These are phyloP conservation scores for Aspergillus costaricaensis DNA, from an alignment of 2,329 filamentous ascomycete species.

Conservation along the genomic window DNA sequence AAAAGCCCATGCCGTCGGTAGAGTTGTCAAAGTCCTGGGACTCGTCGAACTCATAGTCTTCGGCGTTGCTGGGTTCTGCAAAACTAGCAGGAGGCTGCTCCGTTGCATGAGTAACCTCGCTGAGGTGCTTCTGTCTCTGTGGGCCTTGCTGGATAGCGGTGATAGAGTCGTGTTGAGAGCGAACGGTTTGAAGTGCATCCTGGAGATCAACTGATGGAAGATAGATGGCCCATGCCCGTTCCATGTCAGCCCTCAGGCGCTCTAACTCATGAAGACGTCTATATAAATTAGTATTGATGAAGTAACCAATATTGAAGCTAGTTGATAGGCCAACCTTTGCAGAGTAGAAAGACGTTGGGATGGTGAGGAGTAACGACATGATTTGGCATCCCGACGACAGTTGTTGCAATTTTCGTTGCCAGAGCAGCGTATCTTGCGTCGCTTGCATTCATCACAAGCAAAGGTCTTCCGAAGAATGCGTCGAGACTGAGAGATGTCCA, in stretches of 20 bases:
- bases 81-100: conserved; percentile 20
- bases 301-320: neutral
- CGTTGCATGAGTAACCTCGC: conserved; percentile 19
- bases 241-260: conserved; percentile 15
- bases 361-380: conserved; percentile 22
- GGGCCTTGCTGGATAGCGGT: conserved; percentile 2
- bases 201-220: conserved; percentile 21
- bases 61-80: conserved; percentile 22
- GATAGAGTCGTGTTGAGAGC: conserved; percentile 3
- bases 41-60: conserved; percentile 25
- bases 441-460: conserved; percentile 24
- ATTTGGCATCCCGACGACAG: conserved; percentile 19
- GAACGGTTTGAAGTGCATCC: conserved; percentile 16
- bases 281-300: neutral
- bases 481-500: conserved; percentile 7
- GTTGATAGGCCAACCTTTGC: conserved; percentile 12
- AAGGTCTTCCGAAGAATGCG: conserved; percentile 22
- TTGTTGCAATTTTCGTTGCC: conserved; percentile 22
- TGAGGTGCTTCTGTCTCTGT: conserved; percentile 12
- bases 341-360: conserved; percentile 19
- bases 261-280: conserved; percentile 22
- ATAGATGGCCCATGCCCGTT: conserved; percentile 19
- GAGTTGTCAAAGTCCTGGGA: conserved; percentile 25
- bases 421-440: conserved; percentile 24
- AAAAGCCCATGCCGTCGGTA: conserved; percentile 23